Percentiles rank a stretch among this genome's conserved stretches.
Conservation (phyloP, 345 rosid species). For the Populus ilicifolia region DNA sequence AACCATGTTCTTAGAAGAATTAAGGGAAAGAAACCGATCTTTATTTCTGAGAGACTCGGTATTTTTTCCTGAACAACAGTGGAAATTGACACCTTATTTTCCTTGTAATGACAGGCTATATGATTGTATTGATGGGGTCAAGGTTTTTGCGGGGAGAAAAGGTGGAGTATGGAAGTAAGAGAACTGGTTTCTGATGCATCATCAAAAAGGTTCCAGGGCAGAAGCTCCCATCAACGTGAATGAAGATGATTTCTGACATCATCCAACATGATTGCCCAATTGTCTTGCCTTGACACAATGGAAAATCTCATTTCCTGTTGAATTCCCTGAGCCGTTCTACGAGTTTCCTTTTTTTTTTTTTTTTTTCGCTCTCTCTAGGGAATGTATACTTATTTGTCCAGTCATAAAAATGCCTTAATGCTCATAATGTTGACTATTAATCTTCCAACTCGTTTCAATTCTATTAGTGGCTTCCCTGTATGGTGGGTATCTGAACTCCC, state of each 20-base stretch:
- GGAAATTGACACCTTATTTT: constrained; percentile 15
- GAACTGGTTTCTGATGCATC: constrained; percentile 22
- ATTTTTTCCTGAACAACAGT: constrained; percentile 22
- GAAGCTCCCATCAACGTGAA: constrained; percentile 11
- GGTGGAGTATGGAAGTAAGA: constrained; percentile 9
- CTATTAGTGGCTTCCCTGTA: constrained; percentile 2
- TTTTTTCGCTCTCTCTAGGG: too few species aligned
- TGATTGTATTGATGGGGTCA: constrained; percentile 28
- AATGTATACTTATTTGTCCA: constrained; percentile 14
- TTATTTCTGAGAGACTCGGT: constrained; percentile 20
- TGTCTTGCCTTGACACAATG: constrained; percentile 3
- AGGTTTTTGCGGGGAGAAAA: constrained; percentile 6
- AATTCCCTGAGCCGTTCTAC: neutral
- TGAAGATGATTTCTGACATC: constrained; percentile 15
- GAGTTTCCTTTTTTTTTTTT: constrained; percentile 9
- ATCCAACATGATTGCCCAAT: constrained; percentile 11
- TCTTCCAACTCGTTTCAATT: constrained; percentile 3
- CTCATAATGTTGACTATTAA: constrained; percentile 16
- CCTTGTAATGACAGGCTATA: constrained; percentile 22
- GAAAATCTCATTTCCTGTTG: constrained; percentile 7
- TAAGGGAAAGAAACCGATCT: constrained; percentile 16
- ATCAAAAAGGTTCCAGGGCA: constrained; percentile 16
- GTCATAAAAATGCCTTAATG: constrained; percentile 15
- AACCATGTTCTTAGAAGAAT: constrained; percentile 9
- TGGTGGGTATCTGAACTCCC: constrained; percentile 5